phyloP scores from a whole-genome alignment of 345 rosid species.

The Brassica juncea region DNA sequence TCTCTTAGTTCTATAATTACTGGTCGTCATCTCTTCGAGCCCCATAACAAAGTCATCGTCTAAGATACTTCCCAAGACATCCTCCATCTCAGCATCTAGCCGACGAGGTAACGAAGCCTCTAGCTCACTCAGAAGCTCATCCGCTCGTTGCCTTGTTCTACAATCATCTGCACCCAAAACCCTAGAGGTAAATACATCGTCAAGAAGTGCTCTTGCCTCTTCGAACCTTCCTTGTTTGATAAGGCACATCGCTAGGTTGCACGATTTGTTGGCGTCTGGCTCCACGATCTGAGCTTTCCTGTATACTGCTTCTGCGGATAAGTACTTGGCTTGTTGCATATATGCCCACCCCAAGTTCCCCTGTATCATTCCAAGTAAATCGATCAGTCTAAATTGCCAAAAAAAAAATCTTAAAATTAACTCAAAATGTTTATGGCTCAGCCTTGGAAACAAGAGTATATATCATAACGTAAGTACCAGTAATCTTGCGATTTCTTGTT shows the following conservation, averaged over 20 bases:
- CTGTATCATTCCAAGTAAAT: slow-evolving; percentile 36
- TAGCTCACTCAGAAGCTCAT: slow-evolving; percentile 53
- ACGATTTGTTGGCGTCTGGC: slow-evolving; percentile 87
- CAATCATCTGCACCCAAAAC: slow-evolving; percentile 61
- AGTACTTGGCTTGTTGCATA: slow-evolving; percentile 81
- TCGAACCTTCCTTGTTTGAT: slow-evolving; percentile 63
- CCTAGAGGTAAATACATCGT: slow-evolving; percentile 43
- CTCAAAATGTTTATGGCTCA: too few species aligned
- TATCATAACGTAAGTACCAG: slow-evolving; percentile 49
- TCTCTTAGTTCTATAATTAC: slow-evolving; percentile 69
- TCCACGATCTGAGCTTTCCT: slow-evolving; percentile 88
- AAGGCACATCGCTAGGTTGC: slow-evolving; percentile 72
- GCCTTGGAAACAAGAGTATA: neutral
- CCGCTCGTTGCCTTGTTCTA: slow-evolving; percentile 56
- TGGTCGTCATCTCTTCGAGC: slow-evolving; percentile 51
- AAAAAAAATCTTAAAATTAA: too few species aligned
- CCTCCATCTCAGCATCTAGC: slow-evolving; percentile 35
- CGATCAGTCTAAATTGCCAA: neutral
- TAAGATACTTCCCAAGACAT: slow-evolving; percentile 41
- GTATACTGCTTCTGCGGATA: slow-evolving; percentile 83
- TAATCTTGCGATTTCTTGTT: slow-evolving; percentile 84
- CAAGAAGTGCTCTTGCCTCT: slow-evolving; percentile 55
- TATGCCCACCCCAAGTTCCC: slow-evolving; percentile 99
- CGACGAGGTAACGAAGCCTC: slow-evolving; percentile 31
- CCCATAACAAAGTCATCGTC: slow-evolving; percentile 65